Conservation (phyloP, 2,329 filamentous ascomycete species). For the Dactylellina haptotyla region DNA sequence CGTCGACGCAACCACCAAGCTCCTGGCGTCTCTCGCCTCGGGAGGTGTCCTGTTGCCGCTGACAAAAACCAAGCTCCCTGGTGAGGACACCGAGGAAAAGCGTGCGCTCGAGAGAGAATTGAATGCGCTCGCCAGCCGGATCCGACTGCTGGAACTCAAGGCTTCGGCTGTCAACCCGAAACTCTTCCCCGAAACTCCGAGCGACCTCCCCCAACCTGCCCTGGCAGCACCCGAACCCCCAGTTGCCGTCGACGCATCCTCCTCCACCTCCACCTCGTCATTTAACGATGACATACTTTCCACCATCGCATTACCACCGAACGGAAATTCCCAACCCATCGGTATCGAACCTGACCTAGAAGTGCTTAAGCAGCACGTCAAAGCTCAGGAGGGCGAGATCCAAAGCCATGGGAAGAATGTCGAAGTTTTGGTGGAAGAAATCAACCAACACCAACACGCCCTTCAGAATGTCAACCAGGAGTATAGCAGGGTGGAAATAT, state of each 20-base stretch:
- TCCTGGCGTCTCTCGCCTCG: conserved; percentile 64
- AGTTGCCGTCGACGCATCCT: too few species aligned
- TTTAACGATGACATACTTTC: conserved; percentile 34
- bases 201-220: conserved; percentile 67
- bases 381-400: conserved; percentile 58
- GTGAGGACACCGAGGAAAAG: conserved; percentile 79
- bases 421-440: conserved; percentile 90
- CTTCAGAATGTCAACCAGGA: conserved; percentile 89
- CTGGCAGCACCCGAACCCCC: conserved; percentile 21
- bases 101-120: conserved; percentile 83
- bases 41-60: conserved; percentile 60
- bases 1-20: conserved; percentile 63
- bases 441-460: conserved; percentile 84
- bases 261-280: too few species aligned
- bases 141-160: conserved; percentile 85
- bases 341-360: conserved; percentile 55
- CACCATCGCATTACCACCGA: conserved; percentile 19
- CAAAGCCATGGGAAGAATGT: conserved; percentile 75
- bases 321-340: conserved; percentile 23
- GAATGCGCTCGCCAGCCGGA: conserved; percentile 77
- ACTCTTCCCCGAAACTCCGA: conserved; percentile 80
- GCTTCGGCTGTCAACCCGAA: conserved; percentile 66
- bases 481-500: conserved; percentile 83
- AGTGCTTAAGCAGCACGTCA: conserved; percentile 57
- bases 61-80: conserved; percentile 76